Evolutionary conservation across 1,284 basidiomycete genomes (phyloP).

Genomic region (Ustilago loliicola): DNA sequence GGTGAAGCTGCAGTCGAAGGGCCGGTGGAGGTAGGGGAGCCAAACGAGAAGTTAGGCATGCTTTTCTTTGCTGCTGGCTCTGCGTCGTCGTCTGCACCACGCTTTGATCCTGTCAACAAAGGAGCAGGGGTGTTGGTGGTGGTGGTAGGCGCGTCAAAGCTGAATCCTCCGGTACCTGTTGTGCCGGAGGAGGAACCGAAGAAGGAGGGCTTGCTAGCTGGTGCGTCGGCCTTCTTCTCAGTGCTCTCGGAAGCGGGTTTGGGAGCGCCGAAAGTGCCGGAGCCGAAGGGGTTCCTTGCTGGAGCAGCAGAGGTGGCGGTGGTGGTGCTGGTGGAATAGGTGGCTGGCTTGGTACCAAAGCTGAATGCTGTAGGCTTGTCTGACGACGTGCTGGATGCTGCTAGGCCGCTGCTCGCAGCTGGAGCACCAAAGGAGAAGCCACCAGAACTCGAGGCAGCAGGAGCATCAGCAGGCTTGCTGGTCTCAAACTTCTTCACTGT

Average conservation of each 20-base stretch:
- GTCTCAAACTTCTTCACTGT: constrained; percentile 49
- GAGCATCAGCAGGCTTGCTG: constrained; percentile 19
- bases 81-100: constrained; percentile 29
- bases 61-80: constrained; percentile 46
- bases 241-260: constrained; percentile 7
- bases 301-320: not conserved
- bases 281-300: constrained; percentile 11
- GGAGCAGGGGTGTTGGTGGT: constrained; percentile 10
- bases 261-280: constrained; percentile 13
- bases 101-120: constrained; percentile 26
- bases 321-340: constrained; percentile 1
- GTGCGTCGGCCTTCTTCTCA: constrained; percentile 17
- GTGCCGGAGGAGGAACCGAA: constrained; percentile 33
- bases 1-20: constrained; percentile 13
- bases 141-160: constrained; percentile 34
- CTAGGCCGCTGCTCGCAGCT: not conserved
- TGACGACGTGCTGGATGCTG: not conserved
- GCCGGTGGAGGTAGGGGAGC: constrained; percentile 23
- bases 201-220: constrained; percentile 29
- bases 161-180: constrained; percentile 29
- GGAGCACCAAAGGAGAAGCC: constrained; percentile 17
- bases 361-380: constrained; percentile 28
- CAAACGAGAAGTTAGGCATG: constrained; percentile 53
- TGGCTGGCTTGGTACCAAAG: constrained; percentile 35
- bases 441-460: constrained; percentile 8